Base-by-base conservation (phyloP, 2,329 filamentous ascomycete genomes). In the Penicillium sp. region DNA sequence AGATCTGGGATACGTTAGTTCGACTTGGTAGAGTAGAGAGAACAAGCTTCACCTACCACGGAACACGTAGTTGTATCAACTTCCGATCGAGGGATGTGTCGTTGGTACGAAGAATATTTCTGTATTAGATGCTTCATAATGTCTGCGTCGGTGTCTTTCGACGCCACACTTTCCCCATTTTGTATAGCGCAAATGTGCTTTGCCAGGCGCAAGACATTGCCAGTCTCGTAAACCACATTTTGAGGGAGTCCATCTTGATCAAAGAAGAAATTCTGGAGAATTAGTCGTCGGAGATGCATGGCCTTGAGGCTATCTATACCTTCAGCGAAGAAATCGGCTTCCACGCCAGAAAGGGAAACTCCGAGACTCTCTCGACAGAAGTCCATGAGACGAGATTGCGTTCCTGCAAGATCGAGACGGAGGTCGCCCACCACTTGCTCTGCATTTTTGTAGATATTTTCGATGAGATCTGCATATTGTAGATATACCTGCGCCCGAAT, bases 401-500 rank as follows among this genome's bases (percentile, higher is more conserved):
- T 66, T 3, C 65, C 67, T 10, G 58, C 54, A 1, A 71, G 33
- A 21, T 65, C 59, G 8, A 73, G 65, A 10, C 64, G 58, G n/a
- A 77, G 68, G 1, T 70, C 45, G 0, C 62, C 66, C 9, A 41
- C 16, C 0, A 42, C 63, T 34, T 23, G 59, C 47, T 57, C 62
- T 49, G 55, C 66, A 15, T 45, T 49, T 1, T 46, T 13, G 29
- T 69, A 68, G n/a, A 72, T 51, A 1, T 54, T 33, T 16, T 71
- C 75, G 21, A 83, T 82, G 6, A 75, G 64, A 0, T 66, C 58
- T 0, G 64, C 68, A 51, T 80, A 81, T 2, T 67, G 61, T 13
- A 67, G 64, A 60, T 81, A 81, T 6, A 79, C 75, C 7, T 76
- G 74, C 6, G 74, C 71, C 4, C 81, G 74, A 28, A 82, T 83